These are phyloP conservation scores for Artemisia annua DNA, from an alignment of 129 eudicot genomes.

Conservation along the genomic window DNA sequence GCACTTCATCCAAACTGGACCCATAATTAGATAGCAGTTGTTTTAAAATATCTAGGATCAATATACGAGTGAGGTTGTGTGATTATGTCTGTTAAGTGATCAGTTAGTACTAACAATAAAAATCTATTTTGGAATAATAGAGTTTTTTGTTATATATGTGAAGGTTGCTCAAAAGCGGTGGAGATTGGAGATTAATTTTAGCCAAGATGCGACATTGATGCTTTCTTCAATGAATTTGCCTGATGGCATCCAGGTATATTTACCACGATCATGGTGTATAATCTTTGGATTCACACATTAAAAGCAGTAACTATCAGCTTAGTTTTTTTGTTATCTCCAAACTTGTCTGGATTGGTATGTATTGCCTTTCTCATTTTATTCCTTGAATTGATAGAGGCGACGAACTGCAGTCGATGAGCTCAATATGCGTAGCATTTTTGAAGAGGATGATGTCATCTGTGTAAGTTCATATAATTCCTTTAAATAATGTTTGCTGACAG, in stretches of 20 bases:
- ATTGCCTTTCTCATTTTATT: slow-evolving; percentile 4
- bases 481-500: not conserved
- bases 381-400: slow-evolving; percentile 62
- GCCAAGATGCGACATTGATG: slow-evolving; percentile 95
- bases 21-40: not conserved
- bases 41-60: not conserved
- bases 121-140: not conserved
- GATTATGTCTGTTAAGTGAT: not conserved
- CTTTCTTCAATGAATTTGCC: slow-evolving; percentile 94
- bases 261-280: not conserved
- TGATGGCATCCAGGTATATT: slow-evolving; percentile 83
- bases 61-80: not conserved
- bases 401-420: slow-evolving; percentile 93
- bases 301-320: not conserved
- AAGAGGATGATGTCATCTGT: slow-evolving; percentile 92
- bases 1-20: not conserved
- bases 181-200: slow-evolving; percentile 88
- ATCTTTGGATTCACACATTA: not conserved
- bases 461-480: slow-evolving; percentile 45
- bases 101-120: not conserved
- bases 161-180: slow-evolving; percentile 95
- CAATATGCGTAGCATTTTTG: slow-evolving; percentile 96
- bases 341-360: not conserved
- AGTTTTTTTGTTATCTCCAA: slow-evolving; percentile 12
- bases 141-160: not conserved